Evolutionary conservation across 192 early-diverging fungal species (phyloP).

Genomic region (Backusella sp.): DNA sequence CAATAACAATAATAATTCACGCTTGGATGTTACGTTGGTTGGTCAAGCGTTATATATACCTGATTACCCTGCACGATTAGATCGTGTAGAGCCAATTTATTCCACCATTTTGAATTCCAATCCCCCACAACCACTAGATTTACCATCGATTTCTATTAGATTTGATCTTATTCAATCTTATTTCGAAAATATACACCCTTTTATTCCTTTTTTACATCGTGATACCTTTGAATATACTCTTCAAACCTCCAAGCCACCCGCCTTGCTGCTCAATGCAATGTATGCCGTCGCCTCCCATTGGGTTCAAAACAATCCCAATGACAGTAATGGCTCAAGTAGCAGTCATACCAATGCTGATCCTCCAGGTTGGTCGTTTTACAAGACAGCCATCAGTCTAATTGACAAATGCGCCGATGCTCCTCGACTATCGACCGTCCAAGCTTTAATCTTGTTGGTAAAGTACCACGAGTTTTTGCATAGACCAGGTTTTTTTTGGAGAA

Average conservation of each 20-base stretch:
- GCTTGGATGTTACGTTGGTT: slow-evolving; percentile 7
- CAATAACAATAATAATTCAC: not conserved
- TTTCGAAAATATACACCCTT: slow-evolving; percentile 49
- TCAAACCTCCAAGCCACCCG: not conserved
- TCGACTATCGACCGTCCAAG: slow-evolving; percentile 52
- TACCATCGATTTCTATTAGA: slow-evolving; percentile 1
- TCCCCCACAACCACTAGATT: slow-evolving; percentile 7
- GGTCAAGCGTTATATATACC: slow-evolving; percentile 25
- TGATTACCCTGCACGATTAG: slow-evolving; percentile 13
- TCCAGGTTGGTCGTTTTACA: slow-evolving; percentile 29
- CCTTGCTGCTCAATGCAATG: slow-evolving; percentile 35
- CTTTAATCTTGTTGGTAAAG: slow-evolving; percentile 49
- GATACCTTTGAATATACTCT: not conserved
- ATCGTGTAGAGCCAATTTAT: slow-evolving; percentile 15
- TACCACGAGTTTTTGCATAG: slow-evolving; percentile 51
- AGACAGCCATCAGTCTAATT: slow-evolving; percentile 21
- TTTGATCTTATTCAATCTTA: slow-evolving; percentile 40
- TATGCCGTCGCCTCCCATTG: slow-evolving; percentile 32
- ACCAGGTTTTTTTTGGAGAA: slow-evolving; percentile 54
- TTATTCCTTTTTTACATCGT: slow-evolving; percentile 47
- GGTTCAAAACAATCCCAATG: not conserved
- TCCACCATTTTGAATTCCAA: not conserved
- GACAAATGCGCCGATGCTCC: slow-evolving; percentile 52
- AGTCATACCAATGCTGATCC: not conserved
- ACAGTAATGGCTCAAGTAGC: not conserved